phyloP scores from a whole-genome alignment of 345 rosid species.

The Barbarea vulgaris region DNA sequence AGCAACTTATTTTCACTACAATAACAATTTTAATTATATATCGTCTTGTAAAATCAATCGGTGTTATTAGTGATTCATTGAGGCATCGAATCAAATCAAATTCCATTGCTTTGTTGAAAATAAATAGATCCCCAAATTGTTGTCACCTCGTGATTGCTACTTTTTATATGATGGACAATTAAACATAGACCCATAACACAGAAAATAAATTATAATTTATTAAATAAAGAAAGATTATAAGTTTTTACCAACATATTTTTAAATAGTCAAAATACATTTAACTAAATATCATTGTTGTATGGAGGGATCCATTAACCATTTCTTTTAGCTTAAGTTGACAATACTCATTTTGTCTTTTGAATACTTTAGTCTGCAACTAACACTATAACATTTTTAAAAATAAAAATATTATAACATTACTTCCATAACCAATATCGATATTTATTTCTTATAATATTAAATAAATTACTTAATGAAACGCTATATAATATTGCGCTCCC shows the following conservation, averaged over 20 bases:
- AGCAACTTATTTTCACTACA: slow-evolving; percentile 6
- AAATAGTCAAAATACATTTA: background rate
- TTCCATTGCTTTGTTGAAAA: slow-evolving; percentile 58
- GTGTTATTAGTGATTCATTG: slow-evolving; percentile 22
- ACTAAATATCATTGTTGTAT: background rate
- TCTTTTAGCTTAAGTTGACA: slow-evolving; percentile 20
- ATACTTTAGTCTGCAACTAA: slow-evolving; percentile 19
- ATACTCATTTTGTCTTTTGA: slow-evolving; percentile 21
- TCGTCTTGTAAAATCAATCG: slow-evolving; percentile 33
- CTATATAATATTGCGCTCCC: slow-evolving; percentile 2
- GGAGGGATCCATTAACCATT: slow-evolving; percentile 40
- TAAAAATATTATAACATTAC: background rate
- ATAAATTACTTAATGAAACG: slow-evolving; percentile 5
- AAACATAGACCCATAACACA: slow-evolving; percentile 32
- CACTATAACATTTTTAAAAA: slow-evolving; percentile 10
- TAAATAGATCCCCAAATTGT: slow-evolving; percentile 48
- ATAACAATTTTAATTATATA: background rate
- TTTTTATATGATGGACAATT: slow-evolving; percentile 30
- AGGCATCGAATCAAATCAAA: slow-evolving; percentile 41
- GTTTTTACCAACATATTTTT: slow-evolving; percentile 5
- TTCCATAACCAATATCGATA: background rate
- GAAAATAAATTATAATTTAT: background rate
- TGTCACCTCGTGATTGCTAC: slow-evolving; percentile 40
- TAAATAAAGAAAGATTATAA: background rate
- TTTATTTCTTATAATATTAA: background rate